Percentiles rank a stretch among this genome's conserved stretches.
These are phyloP conservation scores for Xylaria telfairii DNA, from an alignment of 495 filamentous ascomycete genomes.

Conservation along the genomic window DNA sequence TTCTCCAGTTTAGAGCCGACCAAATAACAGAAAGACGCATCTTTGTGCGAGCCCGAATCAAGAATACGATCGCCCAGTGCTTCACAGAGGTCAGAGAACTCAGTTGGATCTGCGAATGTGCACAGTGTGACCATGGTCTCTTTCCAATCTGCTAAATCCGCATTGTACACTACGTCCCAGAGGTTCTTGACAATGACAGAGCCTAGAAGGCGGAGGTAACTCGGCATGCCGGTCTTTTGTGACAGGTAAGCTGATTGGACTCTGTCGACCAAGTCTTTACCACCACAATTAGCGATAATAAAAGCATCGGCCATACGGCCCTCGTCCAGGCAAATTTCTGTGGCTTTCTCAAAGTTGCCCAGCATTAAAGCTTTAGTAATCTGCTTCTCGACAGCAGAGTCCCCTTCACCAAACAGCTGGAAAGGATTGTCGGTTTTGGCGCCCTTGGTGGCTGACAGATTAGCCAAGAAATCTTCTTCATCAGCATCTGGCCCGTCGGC, in stretches of 20 bases:
- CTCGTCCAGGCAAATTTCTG: slow-evolving; percentile 85
- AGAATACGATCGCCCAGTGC: slow-evolving; percentile 90
- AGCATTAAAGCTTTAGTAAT: slow-evolving; percentile 89
- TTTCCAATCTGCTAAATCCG: slow-evolving; percentile 91
- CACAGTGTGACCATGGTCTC: slow-evolving; percentile 95
- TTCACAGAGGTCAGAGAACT: slow-evolving; percentile 96
- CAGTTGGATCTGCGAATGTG: slow-evolving; percentile 87
- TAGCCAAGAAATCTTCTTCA: slow-evolving; percentile 87
- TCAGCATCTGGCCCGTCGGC: slow-evolving; percentile 71
- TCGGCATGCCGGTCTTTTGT: slow-evolving; percentile 79
- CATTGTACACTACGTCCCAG: slow-evolving; percentile 98
- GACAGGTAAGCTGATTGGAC: slow-evolving; percentile 91
- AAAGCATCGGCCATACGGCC: slow-evolving; percentile 93
- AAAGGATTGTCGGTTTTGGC: slow-evolving; percentile 60
- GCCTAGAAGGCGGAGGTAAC: slow-evolving; percentile 88
- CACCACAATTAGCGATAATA: slow-evolving; percentile 96
- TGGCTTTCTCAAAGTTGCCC: slow-evolving; percentile 88
- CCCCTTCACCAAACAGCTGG: slow-evolving; percentile 75
- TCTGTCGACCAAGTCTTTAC: slow-evolving; percentile 91
- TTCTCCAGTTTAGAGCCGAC: slow-evolving; percentile 97
- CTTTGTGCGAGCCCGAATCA: slow-evolving; percentile 76
- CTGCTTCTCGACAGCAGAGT: slow-evolving; percentile 79
- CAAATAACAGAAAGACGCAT: slow-evolving; percentile 95
- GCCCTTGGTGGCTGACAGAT: slow-evolving; percentile 59
- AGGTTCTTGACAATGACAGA: slow-evolving; percentile 96